Percentiles rank a stretch among this genome's conserved stretches.
Conservation (phyloP, 139 green algal genomes). For the Auxenochlorella pyrenoidosa region DNA sequence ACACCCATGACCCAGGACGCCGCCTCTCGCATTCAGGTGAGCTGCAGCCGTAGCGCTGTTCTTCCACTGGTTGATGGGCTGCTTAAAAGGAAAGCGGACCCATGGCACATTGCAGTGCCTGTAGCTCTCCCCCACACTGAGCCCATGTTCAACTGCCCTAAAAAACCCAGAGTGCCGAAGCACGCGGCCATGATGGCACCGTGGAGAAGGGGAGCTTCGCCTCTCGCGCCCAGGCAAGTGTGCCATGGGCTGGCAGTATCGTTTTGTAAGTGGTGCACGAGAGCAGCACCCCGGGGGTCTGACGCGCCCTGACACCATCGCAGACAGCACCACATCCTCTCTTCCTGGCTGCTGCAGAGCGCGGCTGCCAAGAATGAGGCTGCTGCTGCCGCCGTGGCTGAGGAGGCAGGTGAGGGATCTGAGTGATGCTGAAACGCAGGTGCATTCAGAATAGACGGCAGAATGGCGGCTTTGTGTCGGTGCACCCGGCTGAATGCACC, state of each 20-base stretch:
- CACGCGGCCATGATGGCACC: not conserved
- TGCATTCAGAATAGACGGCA: no score
- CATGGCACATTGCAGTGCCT: not conserved
- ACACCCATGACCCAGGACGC: slow-evolving; percentile 7
- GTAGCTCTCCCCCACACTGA: not conserved
- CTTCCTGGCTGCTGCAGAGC: not conserved
- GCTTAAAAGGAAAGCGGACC: no score
- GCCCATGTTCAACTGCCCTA: no score
- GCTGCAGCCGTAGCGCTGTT: not conserved
- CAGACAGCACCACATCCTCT: no score
- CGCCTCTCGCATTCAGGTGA: slow-evolving; percentile 8
- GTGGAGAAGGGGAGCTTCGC: slow-evolving; percentile 27
- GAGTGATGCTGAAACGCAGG: not conserved
- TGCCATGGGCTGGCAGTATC: no score
- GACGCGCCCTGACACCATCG: no score
- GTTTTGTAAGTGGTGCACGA: no score
- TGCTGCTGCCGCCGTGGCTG: not conserved
- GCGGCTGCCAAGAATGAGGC: not conserved
- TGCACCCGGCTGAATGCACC: no score
- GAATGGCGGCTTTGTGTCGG: no score
- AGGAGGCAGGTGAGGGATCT: not conserved
- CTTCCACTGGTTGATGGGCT: not conserved
- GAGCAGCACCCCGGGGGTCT: no score
- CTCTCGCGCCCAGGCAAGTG: slow-evolving; percentile 13
- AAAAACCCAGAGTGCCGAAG: slow-evolving; percentile 1